Percentiles rank a stretch among this genome's conserved stretches.
phyloP scores from a whole-genome alignment of 225 moss, liverwort and hornwort genomes.

The Bryum argenteum region DNA sequence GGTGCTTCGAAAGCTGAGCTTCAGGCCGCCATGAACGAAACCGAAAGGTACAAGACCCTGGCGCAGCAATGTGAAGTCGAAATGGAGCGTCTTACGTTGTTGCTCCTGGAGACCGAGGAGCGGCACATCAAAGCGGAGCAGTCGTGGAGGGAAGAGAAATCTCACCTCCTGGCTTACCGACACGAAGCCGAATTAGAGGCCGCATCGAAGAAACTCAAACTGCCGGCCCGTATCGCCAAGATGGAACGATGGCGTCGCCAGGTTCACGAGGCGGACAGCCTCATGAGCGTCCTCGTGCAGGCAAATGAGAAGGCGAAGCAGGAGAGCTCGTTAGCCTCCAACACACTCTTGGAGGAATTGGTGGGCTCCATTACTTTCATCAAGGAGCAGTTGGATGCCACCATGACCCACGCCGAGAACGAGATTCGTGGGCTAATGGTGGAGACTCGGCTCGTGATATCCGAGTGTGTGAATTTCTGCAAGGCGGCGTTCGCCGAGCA shows the following conservation, averaged over 20 bases:
- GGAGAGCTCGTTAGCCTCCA: slow-evolving; percentile 31
- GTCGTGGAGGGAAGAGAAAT: slow-evolving; percentile 46
- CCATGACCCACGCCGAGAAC: slow-evolving; percentile 44
- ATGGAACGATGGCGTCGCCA: slow-evolving; percentile 46
- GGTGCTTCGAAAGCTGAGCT: slow-evolving; percentile 29
- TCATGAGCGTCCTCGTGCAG: slow-evolving; percentile 69
- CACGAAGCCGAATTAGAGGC: slow-evolving; percentile 45
- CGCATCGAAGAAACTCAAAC: slow-evolving; percentile 36
- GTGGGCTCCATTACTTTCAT: slow-evolving; percentile 34
- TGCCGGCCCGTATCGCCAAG: slow-evolving; percentile 41
- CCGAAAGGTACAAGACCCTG: slow-evolving; percentile 20
- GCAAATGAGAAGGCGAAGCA: slow-evolving; percentile 77
- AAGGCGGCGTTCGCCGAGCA: slow-evolving; percentile 42
- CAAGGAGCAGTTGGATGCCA: slow-evolving; percentile 45
- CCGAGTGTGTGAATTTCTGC: slow-evolving; percentile 32
- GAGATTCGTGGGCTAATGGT: slow-evolving; percentile 37
- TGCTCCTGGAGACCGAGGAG: slow-evolving; percentile 52
- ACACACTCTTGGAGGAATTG: slow-evolving; percentile 32
- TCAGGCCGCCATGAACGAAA: slow-evolving; percentile 28
- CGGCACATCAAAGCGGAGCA: slow-evolving; percentile 45
- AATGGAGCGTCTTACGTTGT: slow-evolving; percentile 47
- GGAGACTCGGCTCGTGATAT: slow-evolving; percentile 44
- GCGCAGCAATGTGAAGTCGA: slow-evolving; percentile 53
- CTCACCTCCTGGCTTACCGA: slow-evolving; percentile 33
- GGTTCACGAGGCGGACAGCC: slow-evolving; percentile 58